Base-by-base conservation (phyloP, 352 stramenopile genomes). In the Globisporangium cystogenes region DNA sequence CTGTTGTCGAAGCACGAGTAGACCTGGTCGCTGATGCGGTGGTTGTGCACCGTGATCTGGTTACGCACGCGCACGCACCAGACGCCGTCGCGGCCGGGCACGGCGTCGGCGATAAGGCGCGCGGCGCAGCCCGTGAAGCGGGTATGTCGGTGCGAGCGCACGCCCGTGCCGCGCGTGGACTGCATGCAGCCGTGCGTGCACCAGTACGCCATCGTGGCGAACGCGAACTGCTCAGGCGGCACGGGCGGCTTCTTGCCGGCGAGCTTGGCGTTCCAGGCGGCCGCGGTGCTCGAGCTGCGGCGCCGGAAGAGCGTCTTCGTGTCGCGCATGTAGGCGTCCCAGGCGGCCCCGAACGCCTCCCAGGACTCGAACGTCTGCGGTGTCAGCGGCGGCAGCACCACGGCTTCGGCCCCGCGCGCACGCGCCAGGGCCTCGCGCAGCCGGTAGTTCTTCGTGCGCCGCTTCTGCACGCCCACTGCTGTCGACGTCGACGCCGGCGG, bases 141-240 rank as follows among this genome's bases (percentile, higher is more conserved):
- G 57, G 87, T 89, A 60, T 90, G 81, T 27, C 87, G 48, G 51
- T 91, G 81, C 16, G 76, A 76, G 1, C 81, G 78, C n/a, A 92
- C 76, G 14, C 81, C 81, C 16, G 81, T 83, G 41, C 81, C 67
- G 3, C 81, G 66, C 10, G 81, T 88, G 7, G 74, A 76, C 60
- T 92, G 81, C 53, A 90, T 87, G 46, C 81, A 92, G 43, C 81
- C 81, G 45, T 92, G 81, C 0, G 81, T 92, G 60, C 81, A 92
- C 81, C 78, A 92, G 60, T 92, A 92, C 37, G 78, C 68, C 78
- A 92, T 92, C 14, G 78, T 92, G 24, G 81, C 81, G 55, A 88
- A 92, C 62, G 78, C 79, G 51, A 92, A 92, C 44, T 66, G 54
- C 31, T 88, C 76, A 1, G 81, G 76, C 53, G 81, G 78, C 53